Evolutionary conservation across 345 rosid species (phyloP), one percentile per base, ranked within the genome.

Genomic region (Abelmoschus esculentus): DNA sequence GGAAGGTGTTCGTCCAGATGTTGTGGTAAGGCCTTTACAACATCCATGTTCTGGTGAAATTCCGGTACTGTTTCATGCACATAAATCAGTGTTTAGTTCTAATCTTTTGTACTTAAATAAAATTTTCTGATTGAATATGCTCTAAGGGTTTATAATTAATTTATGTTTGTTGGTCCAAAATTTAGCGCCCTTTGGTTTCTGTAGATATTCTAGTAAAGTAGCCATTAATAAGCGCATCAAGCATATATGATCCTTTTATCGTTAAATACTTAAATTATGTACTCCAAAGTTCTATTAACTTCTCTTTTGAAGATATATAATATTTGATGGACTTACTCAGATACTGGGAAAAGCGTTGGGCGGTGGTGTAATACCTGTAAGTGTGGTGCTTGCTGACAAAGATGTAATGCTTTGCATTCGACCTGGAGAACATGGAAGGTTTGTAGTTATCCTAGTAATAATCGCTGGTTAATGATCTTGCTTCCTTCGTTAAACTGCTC

Each of bases 331-430:
- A 69, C 36, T 61, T 58, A 8, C 66, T 76, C 78, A 84, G 96
- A 88, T 91, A 77, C 78, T 93, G n/a, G 97, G 99, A 75, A 93
- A 93, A 78, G 99, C 97, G 73, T 82, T 93, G 84, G 99, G 99
- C 7, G 97, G 99, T 75, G 99, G 99, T 75, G 93, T 93, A 19
- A 81, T 93, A 61, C 96, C 99, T 13, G 96, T 93, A 46, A 93
- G 99, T 81, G 99, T 84, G 6, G 96, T 93, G 47, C 96, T 93
- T 64, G 88, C 96, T 28, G 90, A 91, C 74, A 90, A 83, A 79
- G 89, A 91, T 71, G 84, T 88, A 70, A 91, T 91, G 97, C 97
- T 93, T 75, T 91, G 93, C 61, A 84, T 93, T 77, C 90, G 61
- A 79, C 99, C 99, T 58, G 97, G 98, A 79, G 96, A 93, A 83